A percentile compares a stretch with the other conserved stretches of the same genome.
These are phyloP conservation scores for Symbiodinium pilosum DNA, from an alignment of 73 alveolate species.

Conservation along the genomic window DNA sequence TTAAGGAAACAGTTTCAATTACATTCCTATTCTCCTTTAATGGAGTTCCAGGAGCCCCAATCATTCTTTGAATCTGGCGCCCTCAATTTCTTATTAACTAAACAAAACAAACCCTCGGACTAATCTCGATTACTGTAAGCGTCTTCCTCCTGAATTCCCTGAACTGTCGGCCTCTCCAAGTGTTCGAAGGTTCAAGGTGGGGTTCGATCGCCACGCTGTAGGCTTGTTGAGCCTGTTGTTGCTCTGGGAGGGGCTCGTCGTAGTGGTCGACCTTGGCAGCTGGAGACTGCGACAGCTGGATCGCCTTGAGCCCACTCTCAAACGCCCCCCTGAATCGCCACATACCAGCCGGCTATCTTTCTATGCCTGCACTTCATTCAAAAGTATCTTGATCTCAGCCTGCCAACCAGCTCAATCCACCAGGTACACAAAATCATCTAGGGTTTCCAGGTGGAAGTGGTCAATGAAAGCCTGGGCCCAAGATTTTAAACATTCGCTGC, in stretches of 20 bases:
- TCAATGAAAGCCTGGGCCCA: not conserved
- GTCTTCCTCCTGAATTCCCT: not conserved
- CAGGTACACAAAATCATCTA: not conserved
- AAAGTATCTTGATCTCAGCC: not conserved
- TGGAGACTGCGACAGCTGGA: not conserved
- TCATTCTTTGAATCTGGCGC: too few species aligned
- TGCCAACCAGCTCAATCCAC: not conserved
- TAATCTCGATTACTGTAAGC: not conserved
- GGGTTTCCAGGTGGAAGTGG: not conserved
- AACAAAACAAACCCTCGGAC: too few species aligned
- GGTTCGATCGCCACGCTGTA: not conserved
- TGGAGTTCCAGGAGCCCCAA: too few species aligned
- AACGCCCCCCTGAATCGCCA: not conserved
- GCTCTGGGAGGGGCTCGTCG: not conserved
- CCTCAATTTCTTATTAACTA: too few species aligned
- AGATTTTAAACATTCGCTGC: not conserved
- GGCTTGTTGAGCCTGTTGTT: not conserved
- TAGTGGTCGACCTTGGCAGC: not conserved
- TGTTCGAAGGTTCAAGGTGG: not conserved
- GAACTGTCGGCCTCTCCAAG: not conserved
- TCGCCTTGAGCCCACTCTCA: not conserved
- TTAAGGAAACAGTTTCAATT: too few species aligned
- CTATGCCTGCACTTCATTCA: not conserved
- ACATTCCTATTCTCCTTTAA: too few species aligned
- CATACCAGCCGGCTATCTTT: not conserved